Evolutionary conservation across 805 yeast species (phyloP).

Genomic region (Saccharomycopsis lassenensis): DNA sequence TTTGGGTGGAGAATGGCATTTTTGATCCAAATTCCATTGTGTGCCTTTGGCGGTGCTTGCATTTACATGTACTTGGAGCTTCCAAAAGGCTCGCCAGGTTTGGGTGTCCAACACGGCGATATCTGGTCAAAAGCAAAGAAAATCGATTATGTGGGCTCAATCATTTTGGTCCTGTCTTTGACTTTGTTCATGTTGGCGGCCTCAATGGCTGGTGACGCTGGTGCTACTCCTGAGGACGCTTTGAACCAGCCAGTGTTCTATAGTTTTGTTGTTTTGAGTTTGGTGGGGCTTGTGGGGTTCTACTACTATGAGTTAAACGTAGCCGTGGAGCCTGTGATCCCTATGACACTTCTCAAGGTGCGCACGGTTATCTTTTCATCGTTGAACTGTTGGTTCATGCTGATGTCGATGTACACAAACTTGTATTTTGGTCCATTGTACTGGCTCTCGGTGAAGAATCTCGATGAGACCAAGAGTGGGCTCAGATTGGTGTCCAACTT

Average conservation of each 20-base stretch:
- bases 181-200: conserved; percentile 52
- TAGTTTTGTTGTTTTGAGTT: conserved; percentile 26
- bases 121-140: conserved; percentile 38
- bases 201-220: conserved; percentile 51
- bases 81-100: conserved; percentile 43
- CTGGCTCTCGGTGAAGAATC: conserved; percentile 41
- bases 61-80: conserved; percentile 28
- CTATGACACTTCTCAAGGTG: conserved; percentile 44
- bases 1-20: conserved; percentile 64
- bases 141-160: conserved; percentile 59
- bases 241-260: no score
- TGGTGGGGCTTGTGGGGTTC: conserved; percentile 30
- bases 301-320: conserved; percentile 38
- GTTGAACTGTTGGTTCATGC: conserved; percentile 55
- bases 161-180: conserved; percentile 45
- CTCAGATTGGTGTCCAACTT: conserved; percentile 47
- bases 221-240: conserved; percentile 34
- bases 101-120: conserved; percentile 32
- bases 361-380: conserved; percentile 57
- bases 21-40: conserved; percentile 40
- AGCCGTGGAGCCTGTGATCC: conserved; percentile 58
- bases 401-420: conserved; percentile 55
- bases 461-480: conserved; percentile 48
- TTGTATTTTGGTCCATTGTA: conserved; percentile 65
- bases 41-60: conserved; percentile 31